phyloP scores from a whole-genome alignment of 2,329 filamentous ascomycete genomes.

The Clonostachys rosea region DNA sequence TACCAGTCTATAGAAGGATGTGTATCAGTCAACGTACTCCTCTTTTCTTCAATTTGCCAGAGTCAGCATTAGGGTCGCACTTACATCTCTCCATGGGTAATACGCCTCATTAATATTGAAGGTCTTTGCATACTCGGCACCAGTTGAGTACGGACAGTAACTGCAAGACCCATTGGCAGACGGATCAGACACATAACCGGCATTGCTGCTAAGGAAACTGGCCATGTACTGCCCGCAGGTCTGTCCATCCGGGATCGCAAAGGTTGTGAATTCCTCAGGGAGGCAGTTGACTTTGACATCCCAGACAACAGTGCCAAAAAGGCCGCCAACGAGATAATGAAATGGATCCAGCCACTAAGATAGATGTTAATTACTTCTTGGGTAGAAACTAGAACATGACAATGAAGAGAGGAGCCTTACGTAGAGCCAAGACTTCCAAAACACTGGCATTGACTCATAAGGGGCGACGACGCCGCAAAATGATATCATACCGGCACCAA shows the following conservation, averaged over 20 bases:
- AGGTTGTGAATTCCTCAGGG: slow-evolving; percentile 35
- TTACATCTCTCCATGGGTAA: slow-evolving; percentile 57
- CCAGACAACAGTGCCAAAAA: slow-evolving; percentile 41
- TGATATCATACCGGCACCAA: slow-evolving; percentile 37
- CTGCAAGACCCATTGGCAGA: slow-evolving; percentile 42
- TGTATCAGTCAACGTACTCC: background rate
- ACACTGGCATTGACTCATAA: slow-evolving; percentile 49
- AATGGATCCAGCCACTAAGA: slow-evolving; percentile 42
- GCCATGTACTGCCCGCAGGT: slow-evolving; percentile 52
- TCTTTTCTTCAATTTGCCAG: slow-evolving; percentile 5
- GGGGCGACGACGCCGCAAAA: slow-evolving; percentile 70
- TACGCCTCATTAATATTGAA: slow-evolving; percentile 52
- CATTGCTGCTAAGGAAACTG: slow-evolving; percentile 39
- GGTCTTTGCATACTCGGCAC: slow-evolving; percentile 49
- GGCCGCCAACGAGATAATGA: slow-evolving; percentile 46
- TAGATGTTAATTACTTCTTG: slow-evolving; percentile 6
- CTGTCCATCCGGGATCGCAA: slow-evolving; percentile 36
- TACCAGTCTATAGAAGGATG: slow-evolving; percentile 24
- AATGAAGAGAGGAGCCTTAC: background rate
- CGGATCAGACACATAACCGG: slow-evolving; percentile 48
- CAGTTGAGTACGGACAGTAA: slow-evolving; percentile 52
- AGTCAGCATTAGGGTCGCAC: slow-evolving; percentile 10
- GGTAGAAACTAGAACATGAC: slow-evolving; percentile 6
- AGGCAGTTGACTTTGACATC: slow-evolving; percentile 33
- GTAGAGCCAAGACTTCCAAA: slow-evolving; percentile 61